Base-by-base conservation (phyloP, 495 filamentous ascomycete species). In the Penicillium macrosclerotiorum region DNA sequence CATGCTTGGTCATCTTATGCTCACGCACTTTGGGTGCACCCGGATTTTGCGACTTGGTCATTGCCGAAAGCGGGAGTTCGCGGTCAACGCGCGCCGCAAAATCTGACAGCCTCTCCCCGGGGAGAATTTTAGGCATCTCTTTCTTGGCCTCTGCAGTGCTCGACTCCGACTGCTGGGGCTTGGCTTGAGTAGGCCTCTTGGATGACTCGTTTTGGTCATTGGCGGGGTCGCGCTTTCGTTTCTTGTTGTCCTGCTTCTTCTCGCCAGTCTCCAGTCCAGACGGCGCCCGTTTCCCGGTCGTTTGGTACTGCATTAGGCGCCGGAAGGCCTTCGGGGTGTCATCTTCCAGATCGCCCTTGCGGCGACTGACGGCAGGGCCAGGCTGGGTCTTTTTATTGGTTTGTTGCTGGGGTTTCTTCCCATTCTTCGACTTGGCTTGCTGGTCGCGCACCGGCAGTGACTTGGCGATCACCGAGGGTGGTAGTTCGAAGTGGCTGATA, bases 321-420 rank as follows among this genome's bases (percentile, higher is more conserved):
- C 78, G 75, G 69, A 97, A 97, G 5, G 85, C 89, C 36, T 85
- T 84, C 5, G 92, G 92, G 5, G 86, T 90, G 64, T 97, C 92
- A 60, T 94, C 83, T 29, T 77, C 69, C 14, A 62, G 56, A 32
- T 69, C 71, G 32, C 53, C 54, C 42, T 73, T 71, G 45, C 71
- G 69, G n/a, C 75, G 69, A 46, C 45, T 64, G 19, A 33, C 45
- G 26, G 52, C 48, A 22, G 49, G 51, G 14, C 34, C 59, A 19
- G 37, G 26, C 27, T n/a, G 32, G 41, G 47, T n/a, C 62, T 43
- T 41, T 34, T 44, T 22, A 29, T 40, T 43, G 62, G 64, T 20
- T 33, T 39, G 34, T 52, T 52, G 39, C 44, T 52, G 35, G 52
- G 64, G 52, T 45, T 53, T 44, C 39, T 47, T 51, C 20, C 39